A percentile compares a stretch with the other conserved stretches of the same genome.
Evolutionary conservation across 345 rosid genomes (phyloP).

Genomic region (Arabis alpina): DNA sequence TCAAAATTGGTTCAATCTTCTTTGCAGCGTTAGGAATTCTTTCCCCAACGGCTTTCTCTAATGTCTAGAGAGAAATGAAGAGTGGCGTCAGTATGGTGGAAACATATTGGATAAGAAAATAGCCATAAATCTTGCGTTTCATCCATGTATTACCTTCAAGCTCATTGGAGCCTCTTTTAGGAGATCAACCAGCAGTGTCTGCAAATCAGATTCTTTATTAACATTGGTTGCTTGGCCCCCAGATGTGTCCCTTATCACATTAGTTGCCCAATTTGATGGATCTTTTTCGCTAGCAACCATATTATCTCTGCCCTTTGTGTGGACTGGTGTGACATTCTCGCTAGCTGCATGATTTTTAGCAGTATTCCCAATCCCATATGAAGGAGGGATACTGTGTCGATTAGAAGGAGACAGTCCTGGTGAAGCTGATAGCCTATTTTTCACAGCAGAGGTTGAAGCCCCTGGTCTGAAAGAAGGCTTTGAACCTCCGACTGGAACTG

Average conservation of each 20-base stretch:
- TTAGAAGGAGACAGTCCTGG: slow-evolving; percentile 71
- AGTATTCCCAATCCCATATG: slow-evolving; percentile 56
- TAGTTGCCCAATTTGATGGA: slow-evolving; percentile 47
- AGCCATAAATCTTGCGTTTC: slow-evolving; percentile 24
- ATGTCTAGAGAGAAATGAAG: slow-evolving; percentile 54
- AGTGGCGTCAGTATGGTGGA: slow-evolving; percentile 15
- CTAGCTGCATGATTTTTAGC: slow-evolving; percentile 46
- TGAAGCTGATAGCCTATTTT: slow-evolving; percentile 66
- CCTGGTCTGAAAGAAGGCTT: slow-evolving; percentile 64
- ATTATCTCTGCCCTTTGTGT: slow-evolving; percentile 56
- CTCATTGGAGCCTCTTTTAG: slow-evolving; percentile 82
- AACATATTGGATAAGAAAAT: slow-evolving; percentile 23
- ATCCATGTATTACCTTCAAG: slow-evolving; percentile 63
- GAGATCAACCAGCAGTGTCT: slow-evolving; percentile 58
- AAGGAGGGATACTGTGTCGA: slow-evolving; percentile 56
- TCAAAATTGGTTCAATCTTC: slow-evolving; percentile 74
- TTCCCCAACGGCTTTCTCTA: slow-evolving; percentile 86
- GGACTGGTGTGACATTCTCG: slow-evolving; percentile 51
- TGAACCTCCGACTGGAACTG: slow-evolving; percentile 44
- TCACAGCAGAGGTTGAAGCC: slow-evolving; percentile 51
- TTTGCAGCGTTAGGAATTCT: slow-evolving; percentile 58
- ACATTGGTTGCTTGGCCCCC: slow-evolving; percentile 52
- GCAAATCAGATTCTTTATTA: slow-evolving; percentile 62
- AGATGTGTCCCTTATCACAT: slow-evolving; percentile 48
- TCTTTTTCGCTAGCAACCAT: slow-evolving; percentile 59